phyloP scores from a whole-genome alignment of 2,329 filamentous ascomycete genomes.

The Lomentospora prolificans region DNA sequence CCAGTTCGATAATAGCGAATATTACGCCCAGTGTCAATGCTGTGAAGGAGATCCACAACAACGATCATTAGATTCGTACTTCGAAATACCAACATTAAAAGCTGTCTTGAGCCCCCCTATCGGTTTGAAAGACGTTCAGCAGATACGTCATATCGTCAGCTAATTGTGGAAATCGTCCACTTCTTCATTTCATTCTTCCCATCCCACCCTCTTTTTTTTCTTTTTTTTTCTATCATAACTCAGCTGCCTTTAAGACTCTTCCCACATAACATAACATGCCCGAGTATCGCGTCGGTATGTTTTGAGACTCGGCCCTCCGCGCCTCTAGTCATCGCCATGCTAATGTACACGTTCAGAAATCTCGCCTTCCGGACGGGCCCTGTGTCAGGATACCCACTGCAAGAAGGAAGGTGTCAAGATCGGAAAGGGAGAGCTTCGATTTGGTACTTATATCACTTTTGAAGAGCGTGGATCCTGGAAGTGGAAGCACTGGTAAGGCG shows the following conservation, averaged over 20 bases:
- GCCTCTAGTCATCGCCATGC: not conserved
- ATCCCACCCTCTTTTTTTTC: not conserved
- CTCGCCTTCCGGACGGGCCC: constrained; percentile 60
- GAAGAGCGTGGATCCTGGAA: constrained; percentile 53
- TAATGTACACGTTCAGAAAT: constrained; percentile 45
- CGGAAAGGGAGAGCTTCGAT: constrained; percentile 65
- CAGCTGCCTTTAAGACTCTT: too few relatives aligned
- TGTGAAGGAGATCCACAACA: too few relatives aligned
- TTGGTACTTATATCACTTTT: constrained; percentile 63
- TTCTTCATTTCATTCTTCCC: not conserved
- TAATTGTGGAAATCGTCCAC: too few relatives aligned
- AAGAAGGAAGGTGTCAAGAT: constrained; percentile 64
- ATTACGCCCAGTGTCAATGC: too few relatives aligned
- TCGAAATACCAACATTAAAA: too few relatives aligned
- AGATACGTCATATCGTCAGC: too few relatives aligned
- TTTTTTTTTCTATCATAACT: not conserved
- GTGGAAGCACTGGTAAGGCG: constrained; percentile 80
- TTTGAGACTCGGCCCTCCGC: constrained; percentile 5
- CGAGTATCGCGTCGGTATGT: constrained; percentile 37
- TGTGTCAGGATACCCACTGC: constrained; percentile 65
- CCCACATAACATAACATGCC: constrained; percentile 25
- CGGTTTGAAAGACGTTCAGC: too few relatives aligned
- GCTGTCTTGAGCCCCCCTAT: too few relatives aligned
- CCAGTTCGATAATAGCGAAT: too few relatives aligned
- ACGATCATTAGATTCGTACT: too few relatives aligned